These are phyloP conservation scores for Astragalus glycyphyllos DNA, from an alignment of 306 rosid species.

Conservation along the genomic window DNA sequence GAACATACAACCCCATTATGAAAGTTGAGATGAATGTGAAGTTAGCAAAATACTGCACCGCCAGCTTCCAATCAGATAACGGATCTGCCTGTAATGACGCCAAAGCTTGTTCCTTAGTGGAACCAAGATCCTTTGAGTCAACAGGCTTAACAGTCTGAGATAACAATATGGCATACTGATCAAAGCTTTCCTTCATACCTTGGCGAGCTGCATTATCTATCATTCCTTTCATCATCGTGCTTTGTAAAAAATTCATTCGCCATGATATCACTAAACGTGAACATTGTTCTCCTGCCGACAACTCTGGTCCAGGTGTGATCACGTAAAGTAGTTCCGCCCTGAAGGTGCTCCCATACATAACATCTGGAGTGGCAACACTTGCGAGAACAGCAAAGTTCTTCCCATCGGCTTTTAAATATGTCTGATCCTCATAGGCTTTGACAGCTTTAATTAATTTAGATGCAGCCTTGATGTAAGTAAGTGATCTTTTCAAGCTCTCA, in stretches of 20 bases:
- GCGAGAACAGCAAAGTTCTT: conserved; percentile 69
- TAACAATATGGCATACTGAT: conserved; percentile 69
- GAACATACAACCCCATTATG: conserved; percentile 64
- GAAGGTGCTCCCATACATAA: conserved; percentile 85
- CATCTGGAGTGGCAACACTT: conserved; percentile 84
- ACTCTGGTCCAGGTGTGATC: conserved; percentile 88
- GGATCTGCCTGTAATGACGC: conserved; percentile 77
- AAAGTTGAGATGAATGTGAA: conserved; percentile 61
- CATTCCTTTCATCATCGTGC: conserved; percentile 98
- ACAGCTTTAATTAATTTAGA: conserved; percentile 73
- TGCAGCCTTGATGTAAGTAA: conserved; percentile 80
- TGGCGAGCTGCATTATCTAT: conserved; percentile 92
- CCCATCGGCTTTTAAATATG: conserved; percentile 84
- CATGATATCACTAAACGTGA: conserved; percentile 86
- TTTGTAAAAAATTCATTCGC: conserved; percentile 85
- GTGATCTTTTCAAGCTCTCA: conserved; percentile 63
- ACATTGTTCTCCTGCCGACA: conserved; percentile 73
- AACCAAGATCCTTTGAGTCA: conserved; percentile 80
- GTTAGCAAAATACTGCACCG: conserved; percentile 77
- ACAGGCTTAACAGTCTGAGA: conserved; percentile 74
- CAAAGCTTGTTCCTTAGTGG: conserved; percentile 82
- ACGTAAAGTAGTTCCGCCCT: conserved; percentile 75
- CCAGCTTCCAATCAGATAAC: conserved; percentile 77
- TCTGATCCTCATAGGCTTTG: conserved; percentile 83
- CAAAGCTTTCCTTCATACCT: conserved; percentile 89